A percentile compares a stretch with the other conserved stretches of the same genome.
Evolutionary conservation across 352 stramenopile species (phyloP).

Genomic region (Phytophthora podocarpi): DNA sequence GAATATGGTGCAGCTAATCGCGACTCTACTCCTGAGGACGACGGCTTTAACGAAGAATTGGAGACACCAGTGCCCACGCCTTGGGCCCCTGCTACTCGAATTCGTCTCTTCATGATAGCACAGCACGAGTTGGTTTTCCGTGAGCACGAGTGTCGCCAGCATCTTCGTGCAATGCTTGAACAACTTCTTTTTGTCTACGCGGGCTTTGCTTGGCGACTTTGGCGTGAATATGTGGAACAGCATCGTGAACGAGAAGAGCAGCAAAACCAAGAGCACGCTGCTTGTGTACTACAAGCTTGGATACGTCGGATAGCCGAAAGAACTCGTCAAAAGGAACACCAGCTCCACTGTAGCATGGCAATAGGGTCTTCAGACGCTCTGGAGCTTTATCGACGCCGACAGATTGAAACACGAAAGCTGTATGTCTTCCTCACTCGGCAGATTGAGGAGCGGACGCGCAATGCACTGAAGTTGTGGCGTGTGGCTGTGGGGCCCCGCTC

Average conservation of each 20-base stretch:
- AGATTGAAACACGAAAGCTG: conserved; percentile 50
- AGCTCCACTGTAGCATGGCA: conserved; percentile 5
- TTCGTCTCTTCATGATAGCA: conserved; percentile 63
- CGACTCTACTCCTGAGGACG: conserved; percentile 1
- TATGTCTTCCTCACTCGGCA: conserved; percentile 47
- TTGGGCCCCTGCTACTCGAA: conserved; percentile 48
- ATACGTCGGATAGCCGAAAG: conserved; percentile 29
- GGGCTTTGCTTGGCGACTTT: conserved; percentile 65
- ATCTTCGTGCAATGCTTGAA: conserved; percentile 52
- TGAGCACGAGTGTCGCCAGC: conserved; percentile 36
- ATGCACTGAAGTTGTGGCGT: conserved; percentile 37
- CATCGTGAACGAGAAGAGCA: conserved; percentile 44
- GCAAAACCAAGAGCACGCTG: conserved; percentile 25
- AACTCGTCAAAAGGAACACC: conserved; percentile 17
- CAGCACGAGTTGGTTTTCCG: conserved; percentile 51
- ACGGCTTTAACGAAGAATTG: conserved; percentile 1
- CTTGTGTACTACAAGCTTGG: conserved; percentile 52
- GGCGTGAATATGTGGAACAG: conserved; percentile 45
- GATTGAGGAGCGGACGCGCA: conserved; percentile 33
- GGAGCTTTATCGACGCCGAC: conserved; percentile 48
- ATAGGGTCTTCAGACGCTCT: conserved; percentile 44
- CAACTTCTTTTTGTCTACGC: conserved; percentile 69
- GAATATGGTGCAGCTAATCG: conserved; percentile 9
- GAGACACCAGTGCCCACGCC: conserved; percentile 10
- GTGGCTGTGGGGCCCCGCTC: conserved; percentile 20